These are phyloP conservation scores for Rhizophagus sp. DNA, from an alignment of 192 early-diverging fungal species.

Conservation along the genomic window DNA sequence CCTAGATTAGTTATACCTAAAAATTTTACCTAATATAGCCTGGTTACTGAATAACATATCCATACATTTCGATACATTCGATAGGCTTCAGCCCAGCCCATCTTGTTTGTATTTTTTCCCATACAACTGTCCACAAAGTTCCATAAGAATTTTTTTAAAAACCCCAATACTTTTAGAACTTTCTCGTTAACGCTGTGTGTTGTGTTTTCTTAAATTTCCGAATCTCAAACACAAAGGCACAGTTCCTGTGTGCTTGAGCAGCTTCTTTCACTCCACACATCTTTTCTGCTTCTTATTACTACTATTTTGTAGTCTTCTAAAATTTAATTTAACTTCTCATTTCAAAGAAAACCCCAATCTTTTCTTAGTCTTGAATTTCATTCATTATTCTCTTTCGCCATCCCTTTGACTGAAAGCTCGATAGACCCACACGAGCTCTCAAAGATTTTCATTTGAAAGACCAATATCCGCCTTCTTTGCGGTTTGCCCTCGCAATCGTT, in stretches of 20 bases:
- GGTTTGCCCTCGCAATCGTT: conserved; percentile 6
- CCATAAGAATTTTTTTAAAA: not conserved
- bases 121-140: not conserved
- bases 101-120: not conserved
- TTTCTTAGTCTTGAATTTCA: conserved; percentile 19
- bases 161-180: not conserved
- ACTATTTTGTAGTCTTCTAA: not conserved
- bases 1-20: not conserved
- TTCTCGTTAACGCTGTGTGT: not conserved
- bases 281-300: too few relatives aligned
- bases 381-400: not conserved
- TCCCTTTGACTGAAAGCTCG: conserved; percentile 16
- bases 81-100: not conserved
- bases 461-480: conserved; percentile 27
- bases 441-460: conserved; percentile 29
- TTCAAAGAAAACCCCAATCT: conserved; percentile 17
- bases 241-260: conserved; percentile 22
- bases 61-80: not conserved
- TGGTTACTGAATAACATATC: not conserved
- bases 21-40: not conserved
- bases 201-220: conserved; percentile 14
- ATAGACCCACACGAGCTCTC: conserved; percentile 21
- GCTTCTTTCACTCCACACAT: conserved; percentile 15
- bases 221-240: conserved; percentile 16
- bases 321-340: not conserved